Evolutionary conservation across 2,329 filamentous ascomycete species (phyloP).

Genomic region (Fusarium luffae): DNA sequence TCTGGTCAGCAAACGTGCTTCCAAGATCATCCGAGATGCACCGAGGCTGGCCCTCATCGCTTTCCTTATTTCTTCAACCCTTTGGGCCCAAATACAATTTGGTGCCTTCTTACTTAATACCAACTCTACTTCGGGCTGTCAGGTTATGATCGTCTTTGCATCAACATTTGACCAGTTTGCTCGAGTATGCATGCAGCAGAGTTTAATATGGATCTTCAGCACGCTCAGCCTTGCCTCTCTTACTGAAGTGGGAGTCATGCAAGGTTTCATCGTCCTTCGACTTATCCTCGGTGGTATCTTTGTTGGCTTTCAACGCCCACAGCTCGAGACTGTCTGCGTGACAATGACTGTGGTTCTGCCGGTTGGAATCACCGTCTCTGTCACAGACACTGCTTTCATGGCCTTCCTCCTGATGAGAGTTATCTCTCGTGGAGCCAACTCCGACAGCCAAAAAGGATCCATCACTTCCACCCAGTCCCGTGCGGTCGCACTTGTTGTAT

Average conservation of each 20-base stretch:
- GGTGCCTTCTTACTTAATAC: constrained; percentile 60
- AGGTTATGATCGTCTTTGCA: constrained; percentile 63
- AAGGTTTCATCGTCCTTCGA: constrained; percentile 59
- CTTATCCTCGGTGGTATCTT: constrained; percentile 66
- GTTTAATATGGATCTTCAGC: constrained; percentile 63
- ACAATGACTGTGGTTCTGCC: constrained; percentile 58
- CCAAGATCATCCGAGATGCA: constrained; percentile 64
- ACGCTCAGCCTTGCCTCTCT: constrained; percentile 51
- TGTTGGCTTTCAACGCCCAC: constrained; percentile 64
- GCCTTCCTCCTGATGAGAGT: constrained; percentile 55
- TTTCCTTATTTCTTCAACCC: constrained; percentile 62
- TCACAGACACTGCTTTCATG: constrained; percentile 59
- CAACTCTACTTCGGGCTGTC: constrained; percentile 58
- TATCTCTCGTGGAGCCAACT: constrained; percentile 52
- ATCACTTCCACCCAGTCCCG: constrained; percentile 50
- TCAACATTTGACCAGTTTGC: constrained; percentile 68
- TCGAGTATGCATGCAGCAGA: constrained; percentile 64
- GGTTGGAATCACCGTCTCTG: constrained; percentile 58
- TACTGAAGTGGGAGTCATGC: constrained; percentile 55
- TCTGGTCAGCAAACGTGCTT: constrained; percentile 61
- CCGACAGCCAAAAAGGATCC: constrained; percentile 47
- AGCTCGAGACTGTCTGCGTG: constrained; percentile 64
- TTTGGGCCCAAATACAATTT: constrained; percentile 67
- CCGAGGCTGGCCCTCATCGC: constrained; percentile 72
- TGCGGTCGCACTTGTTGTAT: constrained; percentile 55